These are phyloP conservation scores for Tympanopsis confertula DNA, from an alignment of 2,329 filamentous ascomycete species.

Conservation along the genomic window DNA sequence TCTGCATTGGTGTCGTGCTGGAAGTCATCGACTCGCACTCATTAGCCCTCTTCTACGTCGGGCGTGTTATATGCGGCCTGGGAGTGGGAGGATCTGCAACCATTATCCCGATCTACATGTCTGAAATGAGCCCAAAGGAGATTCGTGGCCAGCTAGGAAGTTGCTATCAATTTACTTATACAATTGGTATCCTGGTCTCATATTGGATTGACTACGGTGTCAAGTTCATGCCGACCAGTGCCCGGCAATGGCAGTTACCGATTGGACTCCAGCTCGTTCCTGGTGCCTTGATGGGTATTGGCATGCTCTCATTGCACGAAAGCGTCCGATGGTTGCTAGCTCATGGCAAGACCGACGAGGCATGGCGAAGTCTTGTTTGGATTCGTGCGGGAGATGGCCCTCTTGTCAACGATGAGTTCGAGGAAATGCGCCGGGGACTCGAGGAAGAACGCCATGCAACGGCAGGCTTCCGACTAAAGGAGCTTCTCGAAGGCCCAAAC, in stretches of 20 bases:
- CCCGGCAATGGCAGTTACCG: slow-evolving; percentile 37
- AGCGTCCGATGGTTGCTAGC: slow-evolving; percentile 30
- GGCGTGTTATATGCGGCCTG: slow-evolving; percentile 19
- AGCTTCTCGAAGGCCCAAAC: slow-evolving; percentile 30
- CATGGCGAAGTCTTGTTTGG: slow-evolving; percentile 29
- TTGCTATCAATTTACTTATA: slow-evolving; percentile 32
- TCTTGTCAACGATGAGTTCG: background rate
- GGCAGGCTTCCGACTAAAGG: slow-evolving; percentile 14
- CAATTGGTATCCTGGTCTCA: slow-evolving; percentile 25
- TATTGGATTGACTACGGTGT: slow-evolving; percentile 36
- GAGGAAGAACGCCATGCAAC: background rate
- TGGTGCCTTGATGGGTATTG: slow-evolving; percentile 29
- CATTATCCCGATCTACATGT: slow-evolving; percentile 30
- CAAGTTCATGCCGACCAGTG: slow-evolving; percentile 20
- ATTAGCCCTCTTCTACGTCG: slow-evolving; percentile 23
- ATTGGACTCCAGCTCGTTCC: slow-evolving; percentile 33
- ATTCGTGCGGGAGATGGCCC: slow-evolving; percentile 25
- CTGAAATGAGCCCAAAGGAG: slow-evolving; percentile 32
- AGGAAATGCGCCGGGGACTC: background rate
- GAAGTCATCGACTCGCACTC: slow-evolving; percentile 24
- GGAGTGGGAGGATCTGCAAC: slow-evolving; percentile 20
- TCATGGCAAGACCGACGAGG: slow-evolving; percentile 28
- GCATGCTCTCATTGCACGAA: slow-evolving; percentile 35
- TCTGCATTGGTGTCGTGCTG: slow-evolving; percentile 28
- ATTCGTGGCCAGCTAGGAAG: slow-evolving; percentile 28